phyloP scores from a whole-genome alignment of 164 flowering plant species.

The Umbellularia californica region DNA sequence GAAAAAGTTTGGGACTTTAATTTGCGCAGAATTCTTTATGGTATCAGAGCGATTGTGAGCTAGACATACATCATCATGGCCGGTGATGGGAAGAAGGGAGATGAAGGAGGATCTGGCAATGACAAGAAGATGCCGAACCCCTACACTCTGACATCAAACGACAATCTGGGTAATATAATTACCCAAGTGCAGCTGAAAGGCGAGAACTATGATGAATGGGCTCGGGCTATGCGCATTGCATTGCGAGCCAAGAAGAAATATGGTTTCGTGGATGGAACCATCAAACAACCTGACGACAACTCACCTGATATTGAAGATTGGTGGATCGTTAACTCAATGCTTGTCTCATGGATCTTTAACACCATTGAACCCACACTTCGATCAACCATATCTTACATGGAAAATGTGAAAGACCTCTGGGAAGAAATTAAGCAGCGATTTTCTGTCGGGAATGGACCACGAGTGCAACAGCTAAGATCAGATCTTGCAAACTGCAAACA shows the following conservation, averaged over 20 bases:
- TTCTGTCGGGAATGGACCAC: background rate
- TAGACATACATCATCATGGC: no score
- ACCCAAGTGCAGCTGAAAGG: background rate
- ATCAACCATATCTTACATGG: background rate
- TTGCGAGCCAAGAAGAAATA: background rate
- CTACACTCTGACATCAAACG: no score
- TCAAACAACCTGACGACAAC: background rate
- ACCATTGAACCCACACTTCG: background rate
- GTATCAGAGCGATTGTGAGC: no score
- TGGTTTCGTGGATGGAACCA: background rate
- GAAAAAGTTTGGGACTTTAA: no score
- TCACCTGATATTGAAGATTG: background rate
- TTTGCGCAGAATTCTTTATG: no score
- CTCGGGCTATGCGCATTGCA: background rate
- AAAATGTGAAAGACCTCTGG: background rate
- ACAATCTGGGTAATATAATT: no score
- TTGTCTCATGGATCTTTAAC: background rate
- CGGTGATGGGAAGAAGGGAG: no score
- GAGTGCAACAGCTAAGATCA: background rate
- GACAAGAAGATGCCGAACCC: no score
- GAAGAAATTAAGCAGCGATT: background rate
- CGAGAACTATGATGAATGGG: background rate
- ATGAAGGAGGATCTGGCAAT: no score
- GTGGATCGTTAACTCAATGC: background rate
- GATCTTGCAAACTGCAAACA: background rate